phyloP scores from a whole-genome alignment of 352 stramenopile genomes.

The Phytophthora agathidicida region DNA sequence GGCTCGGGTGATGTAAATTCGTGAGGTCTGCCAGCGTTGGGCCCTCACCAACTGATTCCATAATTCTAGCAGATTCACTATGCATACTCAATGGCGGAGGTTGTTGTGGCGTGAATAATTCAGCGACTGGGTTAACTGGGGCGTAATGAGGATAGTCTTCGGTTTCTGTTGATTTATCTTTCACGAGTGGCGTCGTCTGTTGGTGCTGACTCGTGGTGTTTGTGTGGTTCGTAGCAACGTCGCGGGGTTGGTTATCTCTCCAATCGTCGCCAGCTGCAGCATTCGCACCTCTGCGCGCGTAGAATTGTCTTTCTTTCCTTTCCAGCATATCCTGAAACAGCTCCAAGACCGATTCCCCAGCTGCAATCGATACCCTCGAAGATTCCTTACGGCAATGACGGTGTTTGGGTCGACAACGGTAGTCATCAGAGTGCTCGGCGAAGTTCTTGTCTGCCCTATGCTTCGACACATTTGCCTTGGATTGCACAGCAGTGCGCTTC shows the following conservation, averaged over 20 bases:
- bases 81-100: background rate
- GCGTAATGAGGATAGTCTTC: background rate
- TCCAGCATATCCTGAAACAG: slow-evolving; percentile 35
- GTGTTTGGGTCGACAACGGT: background rate
- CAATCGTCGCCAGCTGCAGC: background rate
- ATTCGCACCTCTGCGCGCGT: slow-evolving; percentile 6
- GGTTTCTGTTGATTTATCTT: slow-evolving; percentile 29
- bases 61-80: background rate
- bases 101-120: slow-evolving; percentile 1
- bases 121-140: background rate
- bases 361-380: background rate
- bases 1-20: background rate
- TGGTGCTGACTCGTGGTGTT: slow-evolving; percentile 17
- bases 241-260: background rate
- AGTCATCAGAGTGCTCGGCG: background rate
- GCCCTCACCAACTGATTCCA: slow-evolving; percentile 4
- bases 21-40: slow-evolving; percentile 30
- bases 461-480: background rate
- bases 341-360: slow-evolving; percentile 4
- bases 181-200: slow-evolving; percentile 19
- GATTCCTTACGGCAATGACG: background rate
- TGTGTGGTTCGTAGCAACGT: no score
- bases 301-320: slow-evolving; percentile 31
- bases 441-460: background rate
- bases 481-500: background rate